These are phyloP conservation scores for Apophysomyces variabilis DNA, from an alignment of 371 early-diverging fungal species.

Conservation along the genomic window DNA sequence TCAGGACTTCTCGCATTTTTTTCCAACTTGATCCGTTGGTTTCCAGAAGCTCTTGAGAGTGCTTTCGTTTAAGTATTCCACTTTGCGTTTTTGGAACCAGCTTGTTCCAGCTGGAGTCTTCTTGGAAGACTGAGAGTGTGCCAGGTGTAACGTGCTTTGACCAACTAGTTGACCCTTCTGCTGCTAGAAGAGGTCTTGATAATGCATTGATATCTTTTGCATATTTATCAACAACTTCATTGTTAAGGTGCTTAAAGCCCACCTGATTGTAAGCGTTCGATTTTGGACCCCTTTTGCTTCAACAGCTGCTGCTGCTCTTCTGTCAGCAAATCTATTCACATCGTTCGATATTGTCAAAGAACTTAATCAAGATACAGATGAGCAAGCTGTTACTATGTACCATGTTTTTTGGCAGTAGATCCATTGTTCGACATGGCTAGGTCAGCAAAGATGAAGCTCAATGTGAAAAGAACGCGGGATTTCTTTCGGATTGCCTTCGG, in stretches of 20 bases:
- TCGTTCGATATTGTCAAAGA: background rate
- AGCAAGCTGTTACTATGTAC: background rate
- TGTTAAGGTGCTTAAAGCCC: background rate
- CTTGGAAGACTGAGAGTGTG: conserved; percentile 48
- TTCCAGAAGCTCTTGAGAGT: conserved; percentile 9
- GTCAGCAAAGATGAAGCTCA: background rate
- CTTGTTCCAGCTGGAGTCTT: conserved; percentile 43
- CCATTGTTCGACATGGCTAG: background rate
- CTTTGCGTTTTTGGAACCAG: conserved; percentile 20
- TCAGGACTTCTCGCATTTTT: conserved; percentile 15
- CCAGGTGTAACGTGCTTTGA: conserved; percentile 48
- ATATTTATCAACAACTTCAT: background rate
- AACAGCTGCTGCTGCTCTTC: conserved; percentile 50
- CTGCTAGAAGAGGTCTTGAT: conserved; percentile 37
- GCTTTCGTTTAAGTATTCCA: conserved; percentile 21
- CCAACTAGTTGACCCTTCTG: conserved; percentile 33
- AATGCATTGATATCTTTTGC: conserved; percentile 39
- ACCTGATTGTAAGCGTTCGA: conserved; percentile 50
- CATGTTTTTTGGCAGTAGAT: background rate
- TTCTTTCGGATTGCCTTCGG: too few relatives aligned
- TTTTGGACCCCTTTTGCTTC: conserved; percentile 40
- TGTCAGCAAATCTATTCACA: conserved; percentile 34
- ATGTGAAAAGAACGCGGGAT: too few relatives aligned
- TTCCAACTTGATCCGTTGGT: conserved; percentile 17
- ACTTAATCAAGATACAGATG: background rate